Conservation (phyloP, 805 yeast genomes). For the Starmerella bombicola region DNA sequence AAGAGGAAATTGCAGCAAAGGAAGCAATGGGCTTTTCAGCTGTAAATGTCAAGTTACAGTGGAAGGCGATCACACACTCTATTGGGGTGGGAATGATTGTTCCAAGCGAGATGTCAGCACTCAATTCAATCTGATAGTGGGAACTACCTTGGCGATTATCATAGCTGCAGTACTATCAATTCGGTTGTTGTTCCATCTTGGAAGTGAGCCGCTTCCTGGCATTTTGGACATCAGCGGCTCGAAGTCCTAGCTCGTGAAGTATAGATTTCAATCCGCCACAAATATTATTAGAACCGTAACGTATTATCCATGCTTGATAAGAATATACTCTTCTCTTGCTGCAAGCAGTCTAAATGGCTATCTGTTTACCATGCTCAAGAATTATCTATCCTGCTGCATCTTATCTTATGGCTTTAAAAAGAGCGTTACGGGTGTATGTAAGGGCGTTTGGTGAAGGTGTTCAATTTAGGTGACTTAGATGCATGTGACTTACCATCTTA, state of each 20-base stretch:
- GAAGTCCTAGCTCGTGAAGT: no score
- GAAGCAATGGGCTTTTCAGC: constrained; percentile 24
- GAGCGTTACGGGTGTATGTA: no score
- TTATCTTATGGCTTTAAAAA: no score
- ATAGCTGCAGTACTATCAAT: constrained; percentile 39
- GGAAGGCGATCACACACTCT: constrained; percentile 24
- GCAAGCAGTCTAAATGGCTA: no score
- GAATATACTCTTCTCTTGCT: no score
- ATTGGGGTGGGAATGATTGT: constrained; percentile 41
- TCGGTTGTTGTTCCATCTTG: constrained; percentile 39
- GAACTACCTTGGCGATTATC: constrained; percentile 46
- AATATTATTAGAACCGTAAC: no score
- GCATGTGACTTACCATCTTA: no score
- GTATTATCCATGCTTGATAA: no score
- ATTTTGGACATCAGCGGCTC: constrained; percentile 37
- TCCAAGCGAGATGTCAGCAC: constrained; percentile 54
- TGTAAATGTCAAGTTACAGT: constrained; percentile 30
- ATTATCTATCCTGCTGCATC: no score
- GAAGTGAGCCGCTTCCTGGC: constrained; percentile 55
- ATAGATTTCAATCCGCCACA: no score
- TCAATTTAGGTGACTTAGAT: no score
- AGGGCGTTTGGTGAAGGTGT: no score
- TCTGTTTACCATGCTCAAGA: not conserved
- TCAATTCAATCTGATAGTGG: constrained; percentile 54
- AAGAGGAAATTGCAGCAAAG: constrained; percentile 30